A percentile compares a stretch with the other conserved stretches of the same genome.
Conservation (phyloP, 2,329 filamentous ascomycete species). For the Aspergillus nomiae region DNA sequence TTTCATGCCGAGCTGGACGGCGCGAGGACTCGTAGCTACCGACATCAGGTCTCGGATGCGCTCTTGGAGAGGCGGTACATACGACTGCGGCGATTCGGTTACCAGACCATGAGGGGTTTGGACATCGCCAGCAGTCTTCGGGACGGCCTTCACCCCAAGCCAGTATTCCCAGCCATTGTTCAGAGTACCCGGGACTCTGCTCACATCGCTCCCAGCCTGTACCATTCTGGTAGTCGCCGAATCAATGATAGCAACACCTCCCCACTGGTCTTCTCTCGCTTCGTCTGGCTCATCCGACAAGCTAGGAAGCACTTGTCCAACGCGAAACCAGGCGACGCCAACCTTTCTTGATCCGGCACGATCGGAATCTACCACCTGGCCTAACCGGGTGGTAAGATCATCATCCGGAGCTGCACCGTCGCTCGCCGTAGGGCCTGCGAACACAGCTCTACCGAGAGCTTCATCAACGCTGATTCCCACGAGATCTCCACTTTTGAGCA, state of each 20-base stretch:
- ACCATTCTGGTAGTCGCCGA: slow-evolving; percentile 85
- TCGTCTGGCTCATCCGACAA: slow-evolving; percentile 56
- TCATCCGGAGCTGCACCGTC: slow-evolving; percentile 69
- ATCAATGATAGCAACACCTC: slow-evolving; percentile 82
- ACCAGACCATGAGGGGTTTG: slow-evolving; percentile 40
- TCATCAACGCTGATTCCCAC: slow-evolving; percentile 89
- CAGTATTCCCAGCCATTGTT: slow-evolving; percentile 88
- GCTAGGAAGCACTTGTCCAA: slow-evolving; percentile 68
- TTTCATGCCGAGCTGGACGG: slow-evolving; percentile 83
- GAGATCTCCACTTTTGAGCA: slow-evolving; percentile 84
- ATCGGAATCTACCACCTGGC: slow-evolving; percentile 30
- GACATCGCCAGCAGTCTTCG: slow-evolving; percentile 44
- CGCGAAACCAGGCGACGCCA: slow-evolving; percentile 85
- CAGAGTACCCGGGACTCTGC: slow-evolving; percentile 74
- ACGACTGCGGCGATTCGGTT: slow-evolving; percentile 41
- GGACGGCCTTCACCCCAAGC: slow-evolving; percentile 71
- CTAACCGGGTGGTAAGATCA: slow-evolving; percentile 57
- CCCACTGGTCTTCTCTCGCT: slow-evolving; percentile 73
- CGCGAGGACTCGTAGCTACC: slow-evolving; percentile 83
- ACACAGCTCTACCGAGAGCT: slow-evolving; percentile 76
- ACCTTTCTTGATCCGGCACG: slow-evolving; percentile 49
- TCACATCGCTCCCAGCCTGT: slow-evolving; percentile 84
- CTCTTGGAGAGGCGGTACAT: slow-evolving; percentile 64
- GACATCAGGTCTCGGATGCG: slow-evolving; percentile 82
- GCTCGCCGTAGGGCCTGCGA: slow-evolving; percentile 62